Percentiles rank a stretch among this genome's conserved stretches.
Conservation (phyloP, 2,329 filamentous ascomycete genomes). For the Exophiala oligosperma region DNA sequence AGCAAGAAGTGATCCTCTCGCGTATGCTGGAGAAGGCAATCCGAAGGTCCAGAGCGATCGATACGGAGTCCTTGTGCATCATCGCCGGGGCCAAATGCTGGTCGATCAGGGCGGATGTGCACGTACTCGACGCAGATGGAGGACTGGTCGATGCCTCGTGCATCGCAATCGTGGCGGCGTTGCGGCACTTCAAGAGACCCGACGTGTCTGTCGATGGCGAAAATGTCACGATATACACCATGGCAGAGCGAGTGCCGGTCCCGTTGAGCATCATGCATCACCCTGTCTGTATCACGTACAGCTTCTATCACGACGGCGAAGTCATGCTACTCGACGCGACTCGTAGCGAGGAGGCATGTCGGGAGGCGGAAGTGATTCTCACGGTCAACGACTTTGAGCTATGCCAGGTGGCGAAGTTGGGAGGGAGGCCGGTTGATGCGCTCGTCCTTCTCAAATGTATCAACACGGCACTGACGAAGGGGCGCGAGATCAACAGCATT, state of each 20-base stretch:
- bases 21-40: constrained; percentile 91
- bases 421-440: constrained; percentile 79
- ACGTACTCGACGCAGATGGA: constrained; percentile 88
- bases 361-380: constrained; percentile 71
- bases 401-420: constrained; percentile 87
- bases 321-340: constrained; percentile 48
- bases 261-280: constrained; percentile 88
- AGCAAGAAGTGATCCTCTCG: constrained; percentile 81
- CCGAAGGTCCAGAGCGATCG: constrained; percentile 85
- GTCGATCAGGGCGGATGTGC: constrained; percentile 85
- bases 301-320: constrained; percentile 63
- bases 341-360: constrained; percentile 50
- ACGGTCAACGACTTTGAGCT: constrained; percentile 91
- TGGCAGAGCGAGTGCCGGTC: constrained; percentile 85
- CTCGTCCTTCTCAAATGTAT: constrained; percentile 74
- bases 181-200: constrained; percentile 88
- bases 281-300: constrained; percentile 88
- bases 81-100: constrained; percentile 89
- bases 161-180: constrained; percentile 79
- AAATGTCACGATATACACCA: constrained; percentile 77
- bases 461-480: constrained; percentile 71
- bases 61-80: constrained; percentile 94
- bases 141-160: constrained; percentile 85
- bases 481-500: constrained; percentile 73
- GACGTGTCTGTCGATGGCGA: constrained; percentile 87